phyloP scores from a whole-genome alignment of 129 eudicot genomes.

The Scalesia atractyloides region DNA sequence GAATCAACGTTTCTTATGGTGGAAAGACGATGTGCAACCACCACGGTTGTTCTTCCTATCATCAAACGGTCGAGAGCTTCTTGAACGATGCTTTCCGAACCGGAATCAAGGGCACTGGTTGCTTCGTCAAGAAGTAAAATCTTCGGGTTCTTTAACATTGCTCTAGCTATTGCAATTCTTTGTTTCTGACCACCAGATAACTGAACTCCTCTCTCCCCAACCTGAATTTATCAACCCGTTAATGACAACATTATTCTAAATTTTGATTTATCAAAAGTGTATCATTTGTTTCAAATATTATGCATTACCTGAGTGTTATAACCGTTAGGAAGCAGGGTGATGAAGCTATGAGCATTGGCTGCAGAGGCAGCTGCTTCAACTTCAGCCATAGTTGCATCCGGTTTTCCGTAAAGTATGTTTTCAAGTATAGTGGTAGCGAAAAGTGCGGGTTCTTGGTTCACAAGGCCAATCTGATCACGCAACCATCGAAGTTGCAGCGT shows the following conservation, averaged over 20 bases:
- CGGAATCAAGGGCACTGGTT: slow-evolving; percentile 91
- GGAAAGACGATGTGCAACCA: slow-evolving; percentile 97
- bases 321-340: slow-evolving; percentile 84
- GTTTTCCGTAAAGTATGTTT: slow-evolving; percentile 88
- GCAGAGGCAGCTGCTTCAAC: slow-evolving; percentile 92
- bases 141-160: slow-evolving; percentile 91
- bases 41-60: slow-evolving; percentile 93
- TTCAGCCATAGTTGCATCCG: slow-evolving; percentile 77
- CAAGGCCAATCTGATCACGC: slow-evolving; percentile 89
- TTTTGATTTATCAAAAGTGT: not conserved
- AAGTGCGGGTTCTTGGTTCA: slow-evolving; percentile 97
- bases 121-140: slow-evolving; percentile 94
- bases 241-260: not conserved
- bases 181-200: slow-evolving; percentile 98
- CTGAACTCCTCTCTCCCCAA: slow-evolving; percentile 93
- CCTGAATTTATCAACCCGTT: slow-evolving; percentile 40
- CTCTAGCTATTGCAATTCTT: slow-evolving; percentile 96
- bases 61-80: slow-evolving; percentile 94
- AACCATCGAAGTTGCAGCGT: slow-evolving; percentile 82
- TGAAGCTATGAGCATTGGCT: slow-evolving; percentile 95
- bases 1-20: slow-evolving; percentile 93
- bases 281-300: not conserved
- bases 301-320: slow-evolving; percentile 85
- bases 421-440: slow-evolving; percentile 97
- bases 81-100: slow-evolving; percentile 92